Evolutionary conservation across 2,329 filamentous ascomycete genomes (phyloP).

Genomic region (Venturia asperata): DNA sequence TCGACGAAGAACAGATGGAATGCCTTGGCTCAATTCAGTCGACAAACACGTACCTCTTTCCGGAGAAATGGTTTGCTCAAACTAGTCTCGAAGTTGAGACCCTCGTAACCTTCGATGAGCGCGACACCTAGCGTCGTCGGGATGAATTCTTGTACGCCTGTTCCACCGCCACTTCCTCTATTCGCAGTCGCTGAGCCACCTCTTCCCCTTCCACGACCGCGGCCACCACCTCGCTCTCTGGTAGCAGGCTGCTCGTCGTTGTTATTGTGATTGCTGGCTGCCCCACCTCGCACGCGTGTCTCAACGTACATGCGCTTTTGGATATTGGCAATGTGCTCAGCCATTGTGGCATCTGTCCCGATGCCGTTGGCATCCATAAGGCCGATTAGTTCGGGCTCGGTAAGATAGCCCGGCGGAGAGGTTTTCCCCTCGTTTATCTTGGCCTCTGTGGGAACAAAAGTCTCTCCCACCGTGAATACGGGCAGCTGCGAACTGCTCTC

Average conservation of each 20-base stretch:
- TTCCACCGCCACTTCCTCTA: conserved; percentile 35
- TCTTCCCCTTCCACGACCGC: conserved; percentile 34
- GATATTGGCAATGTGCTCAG: conserved; percentile 94
- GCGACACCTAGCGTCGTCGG: conserved; percentile 87
- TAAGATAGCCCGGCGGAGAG: conserved; percentile 73
- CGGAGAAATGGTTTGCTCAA: conserved; percentile 91
- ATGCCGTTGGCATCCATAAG: conserved; percentile 99
- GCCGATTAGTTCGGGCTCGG: conserved; percentile 88
- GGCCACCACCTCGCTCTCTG: conserved; percentile 26
- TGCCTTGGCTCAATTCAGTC: not conserved
- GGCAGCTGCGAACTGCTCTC: conserved; percentile 79
- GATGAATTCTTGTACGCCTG: conserved; percentile 73
- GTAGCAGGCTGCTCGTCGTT: conserved; percentile 32
- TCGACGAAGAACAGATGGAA: not conserved
- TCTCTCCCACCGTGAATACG: conserved; percentile 68
- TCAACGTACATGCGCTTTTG: conserved; percentile 82
- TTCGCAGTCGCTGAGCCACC: conserved; percentile 32
- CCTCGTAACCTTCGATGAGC: conserved; percentile 88
- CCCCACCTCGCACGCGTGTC: conserved; percentile 44
- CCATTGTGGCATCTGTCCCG: conserved; percentile 97
- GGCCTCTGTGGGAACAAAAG: conserved; percentile 80
- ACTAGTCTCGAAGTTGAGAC: conserved; percentile 86
- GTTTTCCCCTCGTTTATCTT: conserved; percentile 90
- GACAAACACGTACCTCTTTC: conserved; percentile 56
- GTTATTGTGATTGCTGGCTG: conserved; percentile 29